These are phyloP conservation scores for Colletotrichum lindemuthianum DNA, from an alignment of 2,329 filamentous ascomycete genomes.

Conservation along the genomic window DNA sequence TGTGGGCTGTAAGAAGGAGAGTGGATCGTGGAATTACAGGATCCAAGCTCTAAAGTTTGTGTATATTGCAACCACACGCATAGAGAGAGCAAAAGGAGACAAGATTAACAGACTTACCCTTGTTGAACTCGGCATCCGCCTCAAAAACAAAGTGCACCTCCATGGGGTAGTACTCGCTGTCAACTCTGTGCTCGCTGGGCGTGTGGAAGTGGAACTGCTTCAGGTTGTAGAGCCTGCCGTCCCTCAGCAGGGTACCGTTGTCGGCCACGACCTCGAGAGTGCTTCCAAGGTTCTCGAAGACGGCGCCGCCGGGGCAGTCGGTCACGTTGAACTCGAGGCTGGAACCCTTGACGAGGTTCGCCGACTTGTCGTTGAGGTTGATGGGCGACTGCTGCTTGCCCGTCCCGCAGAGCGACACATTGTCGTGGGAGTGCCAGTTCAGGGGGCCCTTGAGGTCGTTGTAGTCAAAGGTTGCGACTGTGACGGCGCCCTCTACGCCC, in stretches of 20 bases:
- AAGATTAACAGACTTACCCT: conserved; percentile 20
- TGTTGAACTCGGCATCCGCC: conserved; percentile 39
- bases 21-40: background rate
- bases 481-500: conserved; percentile 41
- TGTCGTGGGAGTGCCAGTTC: conserved; percentile 60
- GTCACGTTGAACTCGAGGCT: conserved; percentile 49
- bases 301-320: conserved; percentile 46
- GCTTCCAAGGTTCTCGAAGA: conserved; percentile 62
- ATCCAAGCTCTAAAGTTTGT: background rate
- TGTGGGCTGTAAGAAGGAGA: background rate
- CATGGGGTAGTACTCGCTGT: conserved; percentile 51
- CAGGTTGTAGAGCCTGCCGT: conserved; percentile 52
- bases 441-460: conserved; percentile 56
- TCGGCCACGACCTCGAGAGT: conserved; percentile 59
- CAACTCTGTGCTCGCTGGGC: conserved; percentile 66
- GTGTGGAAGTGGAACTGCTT: conserved; percentile 70
- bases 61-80: too few species aligned
- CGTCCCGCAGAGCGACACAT: conserved; percentile 53
- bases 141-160: conserved; percentile 56
- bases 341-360: conserved; percentile 40
- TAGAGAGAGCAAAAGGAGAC: background rate
- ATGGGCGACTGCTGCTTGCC: conserved; percentile 67
- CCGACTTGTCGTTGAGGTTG: conserved; percentile 51
- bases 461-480: conserved; percentile 53
- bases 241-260: conserved; percentile 57